Base-by-base conservation (phyloP, 306 rosid genomes). In the Dryas alaskensis region DNA sequence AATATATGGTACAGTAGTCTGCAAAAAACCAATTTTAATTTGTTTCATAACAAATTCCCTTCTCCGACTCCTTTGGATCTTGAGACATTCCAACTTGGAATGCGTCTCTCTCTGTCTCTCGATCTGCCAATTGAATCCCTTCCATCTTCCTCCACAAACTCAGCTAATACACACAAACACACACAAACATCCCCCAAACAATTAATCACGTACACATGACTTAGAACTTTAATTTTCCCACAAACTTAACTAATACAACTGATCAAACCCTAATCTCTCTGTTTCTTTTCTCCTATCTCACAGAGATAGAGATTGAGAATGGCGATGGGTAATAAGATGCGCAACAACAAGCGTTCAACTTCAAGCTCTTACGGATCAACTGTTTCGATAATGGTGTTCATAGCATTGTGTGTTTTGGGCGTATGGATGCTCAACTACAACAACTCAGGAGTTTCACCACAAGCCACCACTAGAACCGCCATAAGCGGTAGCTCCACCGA, bases 21-120 rank as follows among this genome's bases (percentile, higher is more conserved):
- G 37, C 0, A 5, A 31, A 12, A 31, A 10, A 5, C 1, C 16
- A 27, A 27, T 10, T 11, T 11, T 45, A 45, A 65, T 37, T 39
- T 71, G 65, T 52, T 16, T 13, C 8, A 55, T 43, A 70, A 75
- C 79, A 79, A 84, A 66, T 78, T 74, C 82, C 86, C 85, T 74
- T 62, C 50, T 84, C 97, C 97, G 76, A 91, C 88, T 88, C 86
- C 73, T 73, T 70, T 61, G 98, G 97, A 91, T 91, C 94, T 89
- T 73, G 69, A 76, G 72, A 57, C 81, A 70, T 83, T 86, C 87
- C 43, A 75, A 70, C 65, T 76, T 84, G 44, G 67, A 84, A 81
- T 67, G 0, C 48, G 6, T 43, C 66, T 57, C 73, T 55, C 54
- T 53, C 19, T 58, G 25, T 46, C 73, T 44, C 42, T 17, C 49